A percentile compares a stretch with the other conserved stretches of the same genome.
These are phyloP conservation scores for Podochytrium sp. DNA, from an alignment of 192 early-diverging fungal species.

Conservation along the genomic window DNA sequence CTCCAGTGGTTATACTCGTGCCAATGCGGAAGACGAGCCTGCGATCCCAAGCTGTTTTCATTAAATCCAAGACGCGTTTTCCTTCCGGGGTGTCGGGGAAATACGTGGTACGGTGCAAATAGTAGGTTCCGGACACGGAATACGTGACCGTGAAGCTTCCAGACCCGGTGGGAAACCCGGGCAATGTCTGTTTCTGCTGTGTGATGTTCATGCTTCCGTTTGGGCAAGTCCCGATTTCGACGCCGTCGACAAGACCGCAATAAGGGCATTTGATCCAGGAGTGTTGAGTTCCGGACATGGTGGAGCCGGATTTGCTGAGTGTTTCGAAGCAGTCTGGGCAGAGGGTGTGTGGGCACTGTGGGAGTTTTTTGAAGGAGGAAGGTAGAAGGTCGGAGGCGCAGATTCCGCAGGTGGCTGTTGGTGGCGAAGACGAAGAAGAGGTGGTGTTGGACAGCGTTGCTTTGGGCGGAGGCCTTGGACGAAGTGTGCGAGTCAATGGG, in stretches of 20 bases:
- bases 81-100: slow-evolving; percentile 12
- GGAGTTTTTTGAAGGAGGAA: not conserved
- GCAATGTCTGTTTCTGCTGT: not conserved
- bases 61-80: not conserved
- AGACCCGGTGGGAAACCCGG: not conserved
- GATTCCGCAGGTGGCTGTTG: not conserved
- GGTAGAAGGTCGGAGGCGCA: not conserved
- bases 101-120: slow-evolving; percentile 2
- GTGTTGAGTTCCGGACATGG: slow-evolving; percentile 5
- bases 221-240: slow-evolving; percentile 8
- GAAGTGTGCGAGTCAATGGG: too few species aligned
- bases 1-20: slow-evolving; percentile 3
- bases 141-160: not conserved
- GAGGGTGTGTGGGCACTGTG: not conserved
- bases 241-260: slow-evolving; percentile 1
- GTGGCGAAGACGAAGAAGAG: not conserved
- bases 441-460: not conserved
- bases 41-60: slow-evolving; percentile 13
- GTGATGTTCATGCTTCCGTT: slow-evolving; percentile 12
- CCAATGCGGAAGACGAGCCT: slow-evolving; percentile 6
- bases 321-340: not conserved
- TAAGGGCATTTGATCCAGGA: slow-evolving; percentile 6
- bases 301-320: not conserved
- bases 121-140: not conserved
- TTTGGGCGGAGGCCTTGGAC: too few species aligned